Evolutionary conservation across 352 stramenopile genomes (phyloP), one percentile per base, ranked within the genome.

Genomic region (Pythium utonaiense): DNA sequence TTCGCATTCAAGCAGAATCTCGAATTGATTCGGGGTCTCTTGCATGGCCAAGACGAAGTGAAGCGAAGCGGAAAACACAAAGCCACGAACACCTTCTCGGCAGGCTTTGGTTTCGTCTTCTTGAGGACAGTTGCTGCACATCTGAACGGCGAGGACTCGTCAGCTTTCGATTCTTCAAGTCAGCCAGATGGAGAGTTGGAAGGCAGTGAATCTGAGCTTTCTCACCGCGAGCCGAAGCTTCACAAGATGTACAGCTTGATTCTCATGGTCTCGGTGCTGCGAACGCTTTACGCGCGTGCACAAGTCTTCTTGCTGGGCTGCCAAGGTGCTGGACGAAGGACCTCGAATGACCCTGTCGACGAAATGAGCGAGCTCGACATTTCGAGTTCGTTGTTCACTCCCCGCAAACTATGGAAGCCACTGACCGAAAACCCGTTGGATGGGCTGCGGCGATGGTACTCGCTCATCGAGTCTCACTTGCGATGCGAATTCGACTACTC

Each of bases 231-330:
- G 40, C 71, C 70, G 36, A 88, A 89, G 53, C 71, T 89, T 45
- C 81, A 80, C 36, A 88, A 88, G 66, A 88, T 94, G 80, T 94
- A 94, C 70, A 84, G 78, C 25, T 60, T 89, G 0, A 89, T 94
- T 61, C 64, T 92, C 3, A 88, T 94, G 75, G 83, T 91, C 16
- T 90, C 83, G 4, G 75, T 94, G 17, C 66, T 94, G 16, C 78
- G 84, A 4, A 92, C 84, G 7, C 58, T 91, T 16, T 86, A 91
- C 59, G 83, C 80, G 6, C 71, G 75, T 36, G 83, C 75, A 13
- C 80, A 80, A 52, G 66, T 81, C 27, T 86, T 90, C 33, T 62
- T 92, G 2, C 70, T 71, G 25, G 77, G 60, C 2, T 85, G 72
- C 34, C 52, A 66, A 54, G 61, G 68, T 21, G 54, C 45, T 10